Percentiles rank a stretch among this genome's conserved stretches.
phyloP scores from a whole-genome alignment of 345 rosid species.

The Iberis pinnata region DNA sequence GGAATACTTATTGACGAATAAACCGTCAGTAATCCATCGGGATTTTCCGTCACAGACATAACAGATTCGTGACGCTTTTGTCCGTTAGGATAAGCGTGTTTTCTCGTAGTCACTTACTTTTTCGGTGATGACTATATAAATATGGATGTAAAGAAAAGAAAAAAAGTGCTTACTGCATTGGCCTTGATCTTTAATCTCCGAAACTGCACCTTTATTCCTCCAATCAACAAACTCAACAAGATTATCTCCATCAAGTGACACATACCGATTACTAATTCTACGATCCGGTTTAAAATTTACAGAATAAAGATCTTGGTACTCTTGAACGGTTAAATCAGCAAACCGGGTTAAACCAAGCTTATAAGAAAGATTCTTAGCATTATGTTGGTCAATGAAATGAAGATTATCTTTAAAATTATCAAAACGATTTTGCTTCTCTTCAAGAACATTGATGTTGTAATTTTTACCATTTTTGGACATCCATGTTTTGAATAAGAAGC shows the following conservation, averaged over 20 bases:
- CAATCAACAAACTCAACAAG: constrained; percentile 66
- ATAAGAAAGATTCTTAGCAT: constrained; percentile 49
- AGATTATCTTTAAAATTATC: constrained; percentile 69
- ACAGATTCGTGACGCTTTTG: no score
- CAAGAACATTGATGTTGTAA: constrained; percentile 49
- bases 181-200: constrained; percentile 64
- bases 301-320: constrained; percentile 51
- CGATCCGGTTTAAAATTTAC: constrained; percentile 30
- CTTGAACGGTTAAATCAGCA: constrained; percentile 80
- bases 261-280: constrained; percentile 38
- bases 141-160: neutral
- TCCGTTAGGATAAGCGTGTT: no score
- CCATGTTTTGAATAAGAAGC: constrained; percentile 58
- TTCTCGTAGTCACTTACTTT: no score
- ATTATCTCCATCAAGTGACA: constrained; percentile 42
- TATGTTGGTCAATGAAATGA: constrained; percentile 66
- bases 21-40: no score
- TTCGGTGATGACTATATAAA: neutral
- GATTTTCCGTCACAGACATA: no score
- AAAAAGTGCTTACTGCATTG: constrained; percentile 46
- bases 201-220: constrained; percentile 73
- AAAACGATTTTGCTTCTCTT: constrained; percentile 64
- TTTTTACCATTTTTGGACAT: constrained; percentile 53
- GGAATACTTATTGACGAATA: no score
- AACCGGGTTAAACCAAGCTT: constrained; percentile 68